Conservation (phyloP, 208 protist species). For the Crithidia thermophila region DNA sequence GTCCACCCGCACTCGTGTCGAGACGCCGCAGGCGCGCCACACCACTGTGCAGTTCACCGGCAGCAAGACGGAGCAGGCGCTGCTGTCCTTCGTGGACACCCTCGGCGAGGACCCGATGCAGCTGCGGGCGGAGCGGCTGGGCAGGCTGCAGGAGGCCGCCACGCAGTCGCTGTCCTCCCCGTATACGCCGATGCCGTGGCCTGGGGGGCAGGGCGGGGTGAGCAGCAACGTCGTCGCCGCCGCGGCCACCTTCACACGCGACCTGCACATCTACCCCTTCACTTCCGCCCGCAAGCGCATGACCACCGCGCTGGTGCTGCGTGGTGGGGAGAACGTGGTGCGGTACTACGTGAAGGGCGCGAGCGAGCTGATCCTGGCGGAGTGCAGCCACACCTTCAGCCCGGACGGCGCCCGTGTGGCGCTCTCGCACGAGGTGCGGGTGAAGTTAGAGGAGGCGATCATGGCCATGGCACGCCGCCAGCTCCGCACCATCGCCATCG, state of each 20-base stretch:
- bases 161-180: conserved; percentile 51
- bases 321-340: conserved; percentile 32
- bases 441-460: conserved; percentile 49
- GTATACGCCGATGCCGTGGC: conserved; percentile 60
- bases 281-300: conserved; percentile 81
- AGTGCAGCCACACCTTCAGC: conserved; percentile 45
- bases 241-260: conserved; percentile 19
- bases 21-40: conserved; percentile 48
- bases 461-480: conserved; percentile 50
- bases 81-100: conserved; percentile 43
- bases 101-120: conserved; percentile 30
- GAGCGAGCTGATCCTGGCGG: conserved; percentile 62
- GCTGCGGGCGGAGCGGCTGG: conserved; percentile 30
- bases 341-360: conserved; percentile 74
- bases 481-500: conserved; percentile 77
- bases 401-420: conserved; percentile 30
- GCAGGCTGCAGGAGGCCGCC: conserved; percentile 37
- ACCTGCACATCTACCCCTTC: conserved; percentile 70
- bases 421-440: conserved; percentile 41
- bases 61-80: conserved; percentile 76
- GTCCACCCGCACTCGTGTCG: conserved; percentile 31
- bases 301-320: conserved; percentile 54
- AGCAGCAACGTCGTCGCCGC: conserved; percentile 20
- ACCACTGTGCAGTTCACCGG: conserved; percentile 42
- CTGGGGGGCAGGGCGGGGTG: conserved; percentile 34